phyloP scores from a whole-genome alignment of 306 rosid genomes.

The Senna siamea region DNA sequence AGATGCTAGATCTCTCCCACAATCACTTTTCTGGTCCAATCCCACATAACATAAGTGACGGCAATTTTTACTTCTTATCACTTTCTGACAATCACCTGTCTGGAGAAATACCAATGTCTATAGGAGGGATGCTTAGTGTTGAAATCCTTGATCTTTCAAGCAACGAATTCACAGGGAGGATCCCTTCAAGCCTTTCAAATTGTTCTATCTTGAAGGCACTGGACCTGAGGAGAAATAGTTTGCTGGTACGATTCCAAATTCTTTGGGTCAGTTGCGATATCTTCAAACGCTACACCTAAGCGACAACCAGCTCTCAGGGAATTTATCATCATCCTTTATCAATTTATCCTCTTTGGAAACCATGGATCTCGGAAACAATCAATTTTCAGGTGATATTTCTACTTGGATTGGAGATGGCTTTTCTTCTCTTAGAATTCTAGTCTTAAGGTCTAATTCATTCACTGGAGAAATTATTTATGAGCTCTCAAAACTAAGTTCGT shows the following conservation, averaged over 20 bases:
- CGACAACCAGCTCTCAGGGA: conserved; percentile 40
- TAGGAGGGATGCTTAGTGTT: conserved; percentile 12
- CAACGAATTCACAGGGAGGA: conserved; percentile 45
- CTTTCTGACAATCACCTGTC: conserved; percentile 44
- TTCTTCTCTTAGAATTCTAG: conserved; percentile 38
- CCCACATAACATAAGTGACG: conserved; percentile 34
- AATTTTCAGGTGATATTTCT: conserved; percentile 40
- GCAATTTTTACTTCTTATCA: conserved; percentile 33
- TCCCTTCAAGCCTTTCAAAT: conserved; percentile 46
- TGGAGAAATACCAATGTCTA: conserved; percentile 44
- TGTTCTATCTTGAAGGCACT: conserved; percentile 35
- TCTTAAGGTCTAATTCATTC: conserved; percentile 54
- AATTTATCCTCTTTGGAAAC: conserved; percentile 49
- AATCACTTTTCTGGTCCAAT: conserved; percentile 47
- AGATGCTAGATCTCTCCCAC: conserved; percentile 49
- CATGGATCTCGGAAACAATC: conserved; percentile 47
- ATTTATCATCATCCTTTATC: conserved; percentile 44
- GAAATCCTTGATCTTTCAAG: conserved; percentile 46
- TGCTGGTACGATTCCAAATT: conserved; percentile 44
- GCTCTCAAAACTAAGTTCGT: conserved; percentile 44
- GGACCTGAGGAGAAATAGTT: conserved; percentile 46
- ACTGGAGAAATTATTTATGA: conserved; percentile 29
- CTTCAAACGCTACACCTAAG: conserved; percentile 48
- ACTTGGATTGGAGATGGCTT: conserved; percentile 46
- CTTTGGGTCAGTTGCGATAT: conserved; percentile 37